phyloP scores from a whole-genome alignment of 768 basidiomycete genomes.

The Termitomyces sp. region DNA sequence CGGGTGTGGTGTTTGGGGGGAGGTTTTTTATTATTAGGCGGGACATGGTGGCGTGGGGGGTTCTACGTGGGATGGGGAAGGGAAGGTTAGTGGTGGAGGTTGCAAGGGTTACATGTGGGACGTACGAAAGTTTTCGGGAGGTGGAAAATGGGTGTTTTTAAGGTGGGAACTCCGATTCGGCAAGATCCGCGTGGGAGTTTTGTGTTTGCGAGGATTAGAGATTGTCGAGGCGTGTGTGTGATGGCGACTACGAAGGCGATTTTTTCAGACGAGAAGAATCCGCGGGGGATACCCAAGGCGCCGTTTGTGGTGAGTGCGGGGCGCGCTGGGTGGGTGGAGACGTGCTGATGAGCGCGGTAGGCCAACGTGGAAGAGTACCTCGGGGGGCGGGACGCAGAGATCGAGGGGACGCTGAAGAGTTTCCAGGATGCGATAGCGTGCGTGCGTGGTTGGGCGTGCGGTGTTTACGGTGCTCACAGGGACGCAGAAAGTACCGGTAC shows the following conservation, averaged over 20 bases:
- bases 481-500: conserved; percentile 90
- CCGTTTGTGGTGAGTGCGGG: conserved; percentile 86
- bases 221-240: too few species aligned
- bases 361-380: conserved; percentile 85
- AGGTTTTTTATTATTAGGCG: conserved; percentile 82
- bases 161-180: conserved; percentile 19
- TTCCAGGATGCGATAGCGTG: conserved; percentile 95
- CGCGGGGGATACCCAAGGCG: conserved; percentile 91
- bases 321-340: too few species aligned
- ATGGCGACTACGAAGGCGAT: conserved; percentile 14
- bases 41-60: too few species aligned
- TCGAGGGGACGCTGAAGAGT: conserved; percentile 70
- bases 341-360: conserved; percentile 32
- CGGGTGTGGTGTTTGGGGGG: conserved; percentile 62
- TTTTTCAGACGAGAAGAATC: conserved; percentile 49
- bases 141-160: too few species aligned
- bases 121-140: too few species aligned
- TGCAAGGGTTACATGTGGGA: too few species aligned
- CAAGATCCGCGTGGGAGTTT: conserved; percentile 13
- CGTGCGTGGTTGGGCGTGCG: conserved; percentile 27
- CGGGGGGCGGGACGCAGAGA: conserved; percentile 69
- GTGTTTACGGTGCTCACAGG: conserved; percentile 14
- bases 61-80: too few species aligned
- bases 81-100: too few species aligned
- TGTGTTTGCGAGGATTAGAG: too few species aligned